These are phyloP conservation scores for Madurella fahalii DNA, from an alignment of 2,329 filamentous ascomycete genomes.

Conservation along the genomic window DNA sequence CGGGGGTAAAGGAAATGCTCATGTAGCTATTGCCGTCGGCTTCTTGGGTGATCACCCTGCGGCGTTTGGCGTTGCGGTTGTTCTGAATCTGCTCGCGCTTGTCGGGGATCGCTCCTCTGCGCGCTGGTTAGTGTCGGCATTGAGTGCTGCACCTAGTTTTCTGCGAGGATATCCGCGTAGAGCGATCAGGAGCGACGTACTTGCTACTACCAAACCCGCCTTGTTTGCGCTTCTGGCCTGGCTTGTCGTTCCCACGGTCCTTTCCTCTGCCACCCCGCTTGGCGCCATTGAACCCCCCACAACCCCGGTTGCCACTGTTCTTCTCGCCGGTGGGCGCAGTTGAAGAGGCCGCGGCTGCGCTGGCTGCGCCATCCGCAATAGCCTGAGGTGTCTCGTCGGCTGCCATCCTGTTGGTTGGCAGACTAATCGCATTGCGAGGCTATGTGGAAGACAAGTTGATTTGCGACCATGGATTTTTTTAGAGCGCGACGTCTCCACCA, in stretches of 20 bases:
- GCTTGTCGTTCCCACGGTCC: constrained; percentile 21
- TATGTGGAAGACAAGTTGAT: background rate
- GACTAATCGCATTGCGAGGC: constrained; percentile 14
- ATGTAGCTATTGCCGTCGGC: constrained; percentile 46
- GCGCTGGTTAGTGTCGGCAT: constrained; percentile 25
- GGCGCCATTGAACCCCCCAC: background rate
- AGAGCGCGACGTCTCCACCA: no score
- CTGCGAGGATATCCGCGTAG: background rate
- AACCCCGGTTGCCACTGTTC: constrained; percentile 14
- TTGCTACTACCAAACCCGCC: constrained; percentile 20
- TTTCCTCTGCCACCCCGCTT: constrained; percentile 16
- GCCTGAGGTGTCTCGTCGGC: constrained; percentile 17
- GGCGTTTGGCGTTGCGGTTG: constrained; percentile 51
- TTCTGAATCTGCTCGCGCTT: constrained; percentile 49
- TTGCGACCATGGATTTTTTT: background rate
- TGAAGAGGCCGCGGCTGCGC: background rate
- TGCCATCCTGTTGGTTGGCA: constrained; percentile 22
- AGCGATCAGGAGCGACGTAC: constrained; percentile 9
- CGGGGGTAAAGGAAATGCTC: constrained; percentile 57
- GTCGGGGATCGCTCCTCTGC: constrained; percentile 32
- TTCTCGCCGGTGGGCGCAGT: background rate
- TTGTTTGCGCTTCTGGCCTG: constrained; percentile 18
- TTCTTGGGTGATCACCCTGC: constrained; percentile 44
- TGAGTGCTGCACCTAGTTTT: background rate
- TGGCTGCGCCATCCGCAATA: background rate